Evolutionary conservation across 1,284 basidiomycete genomes (phyloP).

Genomic region (Grifola frondosa): DNA sequence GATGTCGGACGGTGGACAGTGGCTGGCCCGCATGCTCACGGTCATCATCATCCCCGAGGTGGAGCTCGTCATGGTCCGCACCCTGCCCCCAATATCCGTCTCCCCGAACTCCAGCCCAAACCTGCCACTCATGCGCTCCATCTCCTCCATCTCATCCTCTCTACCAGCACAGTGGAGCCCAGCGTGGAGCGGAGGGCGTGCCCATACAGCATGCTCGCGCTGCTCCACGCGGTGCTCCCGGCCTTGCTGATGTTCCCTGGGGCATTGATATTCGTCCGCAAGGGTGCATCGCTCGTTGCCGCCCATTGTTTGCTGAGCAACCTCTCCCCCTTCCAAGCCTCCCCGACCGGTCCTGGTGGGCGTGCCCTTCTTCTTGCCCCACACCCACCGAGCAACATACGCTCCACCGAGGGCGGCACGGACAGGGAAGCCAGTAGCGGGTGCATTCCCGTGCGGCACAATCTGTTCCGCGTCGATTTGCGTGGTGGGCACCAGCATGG

Average conservation of each 20-base stretch:
- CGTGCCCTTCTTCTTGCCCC: slow-evolving; percentile 55
- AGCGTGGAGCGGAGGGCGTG: slow-evolving; percentile 47
- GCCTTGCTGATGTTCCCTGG: slow-evolving; percentile 22
- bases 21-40: slow-evolving; percentile 21
- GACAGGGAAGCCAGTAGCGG: slow-evolving; percentile 60
- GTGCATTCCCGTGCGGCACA: slow-evolving; percentile 68
- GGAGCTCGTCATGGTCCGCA: slow-evolving; percentile 47
- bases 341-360: slow-evolving; percentile 41
- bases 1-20: slow-evolving; percentile 76
- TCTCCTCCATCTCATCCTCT: slow-evolving; percentile 63
- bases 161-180: slow-evolving; percentile 57
- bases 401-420: slow-evolving; percentile 70
- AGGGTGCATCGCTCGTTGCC: slow-evolving; percentile 49
- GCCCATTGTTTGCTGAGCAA: slow-evolving; percentile 69
- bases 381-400: slow-evolving; percentile 80
- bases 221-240: slow-evolving; percentile 43
- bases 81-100: slow-evolving; percentile 29
- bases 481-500: slow-evolving; percentile 64
- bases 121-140: slow-evolving; percentile 38
- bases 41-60: slow-evolving; percentile 44
- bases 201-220: slow-evolving; percentile 60
- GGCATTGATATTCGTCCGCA: slow-evolving; percentile 55
- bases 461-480: slow-evolving; percentile 71
- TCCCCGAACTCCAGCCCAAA: slow-evolving; percentile 30
- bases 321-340: slow-evolving; percentile 73